Base-by-base conservation (phyloP, 257 asterid genomes). In the Henckelia pumila region DNA sequence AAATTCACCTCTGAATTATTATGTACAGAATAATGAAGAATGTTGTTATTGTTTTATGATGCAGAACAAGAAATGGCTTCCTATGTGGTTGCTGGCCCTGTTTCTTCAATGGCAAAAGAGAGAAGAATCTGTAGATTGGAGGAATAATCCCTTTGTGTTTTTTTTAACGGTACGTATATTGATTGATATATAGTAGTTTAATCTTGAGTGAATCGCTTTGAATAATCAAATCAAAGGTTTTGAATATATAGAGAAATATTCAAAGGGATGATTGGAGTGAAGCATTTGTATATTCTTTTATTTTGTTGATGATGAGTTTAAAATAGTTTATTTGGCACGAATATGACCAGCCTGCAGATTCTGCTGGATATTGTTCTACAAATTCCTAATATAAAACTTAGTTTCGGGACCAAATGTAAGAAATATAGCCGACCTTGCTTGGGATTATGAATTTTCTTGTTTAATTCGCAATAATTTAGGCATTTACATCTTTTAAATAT, bases 61-160 rank as follows among this genome's bases (percentile, higher is more conserved):
- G 84, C 89, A 85, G 95, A 85, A 83, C 64, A 76, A 74, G 56
- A 57, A 63, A 25, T 14, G 83, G 89, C 4, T 58, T 75, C 13
- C 52, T 64, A 5, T 57, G 60, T 23, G 82, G 75, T 67, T 80
- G 84, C 59, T 82, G 77, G 75, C 73, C 81, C 13, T 75, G 80
- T 44, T 75, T 73, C 14, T 75, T 73, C 17, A 64, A 68, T 24
- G 66, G 81, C 14, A 58, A 78, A 59, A 70, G 76, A 78, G 70
- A 76, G 65, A 83, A 73, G 55, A 47, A 68, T 28, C 73, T 61
- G 65, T 64, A 19, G 68, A 63, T 40, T 70, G 71, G 73, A 76
- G 26, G 44, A 52, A 55, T 55, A 47, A 32, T 28, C 57, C 32
- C 57, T 20, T 35, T 22, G 17, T 6, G 55, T 32, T 11, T 44